A percentile compares a stretch with the other conserved stretches of the same genome.
These are phyloP conservation scores for Heliophila coronopifolia DNA, from an alignment of 441 rosid genomes.

Conservation along the genomic window DNA sequence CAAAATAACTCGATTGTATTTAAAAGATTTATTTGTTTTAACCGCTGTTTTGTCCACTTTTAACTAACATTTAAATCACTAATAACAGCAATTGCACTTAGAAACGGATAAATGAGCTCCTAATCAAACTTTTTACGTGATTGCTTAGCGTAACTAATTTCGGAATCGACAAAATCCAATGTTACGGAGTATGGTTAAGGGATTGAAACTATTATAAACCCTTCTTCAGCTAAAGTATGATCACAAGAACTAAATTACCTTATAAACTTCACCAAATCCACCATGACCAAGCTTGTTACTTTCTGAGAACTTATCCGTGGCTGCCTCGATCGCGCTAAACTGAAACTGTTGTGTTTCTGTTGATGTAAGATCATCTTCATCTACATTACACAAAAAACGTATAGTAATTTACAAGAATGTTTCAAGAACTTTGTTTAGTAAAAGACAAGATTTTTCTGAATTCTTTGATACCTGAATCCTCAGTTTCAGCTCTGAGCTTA, in stretches of 20 bases:
- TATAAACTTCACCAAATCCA: conserved; percentile 53
- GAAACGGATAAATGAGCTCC: no score
- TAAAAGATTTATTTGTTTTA: no score
- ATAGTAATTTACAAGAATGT: not conserved
- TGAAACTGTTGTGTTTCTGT: conserved; percentile 39
- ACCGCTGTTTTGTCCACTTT: no score
- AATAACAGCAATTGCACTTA: no score
- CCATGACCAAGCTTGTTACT: conserved; percentile 48
- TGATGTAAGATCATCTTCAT: conserved; percentile 25
- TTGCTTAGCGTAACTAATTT: no score
- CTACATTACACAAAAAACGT: conserved; percentile 18
- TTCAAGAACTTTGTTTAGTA: not conserved
- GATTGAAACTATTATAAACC: no score
- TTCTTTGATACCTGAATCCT: conserved; percentile 25
- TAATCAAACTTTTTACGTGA: no score
- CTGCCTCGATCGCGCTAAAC: conserved; percentile 26
- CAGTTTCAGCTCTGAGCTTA: conserved; percentile 1
- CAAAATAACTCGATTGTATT: no score
- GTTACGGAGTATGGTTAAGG: no score
- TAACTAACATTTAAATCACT: no score
- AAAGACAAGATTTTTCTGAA: not conserved
- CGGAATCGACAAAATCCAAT: no score
- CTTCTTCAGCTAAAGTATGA: not conserved
- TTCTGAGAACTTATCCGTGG: conserved; percentile 38
- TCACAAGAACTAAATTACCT: conserved; percentile 24